Evolutionary conservation across 768 basidiomycete species (phyloP), one percentile per base, ranked within the genome.

Genomic region (Tulasnella sp.): DNA sequence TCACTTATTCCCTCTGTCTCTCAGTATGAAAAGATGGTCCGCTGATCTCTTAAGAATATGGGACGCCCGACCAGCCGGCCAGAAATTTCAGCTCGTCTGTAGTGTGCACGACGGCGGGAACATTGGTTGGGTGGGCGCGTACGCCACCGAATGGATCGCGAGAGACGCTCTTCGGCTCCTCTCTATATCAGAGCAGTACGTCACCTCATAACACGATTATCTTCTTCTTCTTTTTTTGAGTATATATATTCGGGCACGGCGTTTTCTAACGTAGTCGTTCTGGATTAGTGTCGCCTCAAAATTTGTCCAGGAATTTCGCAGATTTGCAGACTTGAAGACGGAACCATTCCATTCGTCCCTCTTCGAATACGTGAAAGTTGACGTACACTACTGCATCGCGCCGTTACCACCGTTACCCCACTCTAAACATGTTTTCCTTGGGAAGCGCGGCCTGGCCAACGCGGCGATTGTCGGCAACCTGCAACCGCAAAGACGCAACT

Each of bases 41-140:
- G 34, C 11, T 15, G 54, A 43, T 15, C 57, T 59, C 21, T 46
- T 59, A 15, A n/a, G 49, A 34, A 41, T 27, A 51, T 59, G 57
- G 57, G 57, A 50, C 8, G 4, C 29, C 24, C 57, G 57, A 0
- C 57, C 57, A 4, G 45, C 24, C 27, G 22, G 49, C 17, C 19
- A 59, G 12, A 59, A 59, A 46, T 59, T 59, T 34, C 19, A 21
- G 22, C 19, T 59, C n/a, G 38, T 50, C 19, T 59, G 57, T 48
- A 27, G 11, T 15, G 57, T 50, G n/a, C 57, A 50, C 34, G 38
- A 59, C 48, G 48, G 19, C n/a, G 21, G 30, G 10, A 41, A n/a
- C 12, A 43, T 42, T 17, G 48, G 27, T 17, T 59, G 46, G 46
- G 27, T 49, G 19, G 25, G 27, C n/a, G n/a, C n/a, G 30, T 10